phyloP scores from a whole-genome alignment of 225 moss, liverwort and hornwort species.

The Sphagnum tenellum region DNA sequence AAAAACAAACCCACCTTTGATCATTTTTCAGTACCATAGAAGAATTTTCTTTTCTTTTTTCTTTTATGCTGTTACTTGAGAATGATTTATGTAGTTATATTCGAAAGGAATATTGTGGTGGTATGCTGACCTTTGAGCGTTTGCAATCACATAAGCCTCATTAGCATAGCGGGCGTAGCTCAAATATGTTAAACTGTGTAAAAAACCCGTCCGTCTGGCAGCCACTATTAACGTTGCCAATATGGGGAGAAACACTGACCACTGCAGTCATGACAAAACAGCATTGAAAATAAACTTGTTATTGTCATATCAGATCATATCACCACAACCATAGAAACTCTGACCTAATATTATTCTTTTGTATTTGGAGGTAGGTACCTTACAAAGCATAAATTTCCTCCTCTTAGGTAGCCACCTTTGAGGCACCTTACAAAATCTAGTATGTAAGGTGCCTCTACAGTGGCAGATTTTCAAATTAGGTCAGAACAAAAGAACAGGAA shows the following conservation, averaged over 20 bases:
- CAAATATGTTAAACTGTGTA: conserved; percentile 33
- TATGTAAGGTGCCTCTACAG: neutral
- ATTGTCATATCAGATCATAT: neutral
- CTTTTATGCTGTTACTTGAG: neutral
- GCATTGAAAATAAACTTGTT: neutral
- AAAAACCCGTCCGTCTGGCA: conserved; percentile 23
- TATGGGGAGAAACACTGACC: conserved; percentile 61
- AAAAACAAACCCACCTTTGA: neutral
- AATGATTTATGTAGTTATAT: neutral
- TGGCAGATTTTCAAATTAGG: neutral
- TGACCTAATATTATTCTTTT: no score
- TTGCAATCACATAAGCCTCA: conserved; percentile 46
- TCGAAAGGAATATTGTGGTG: no score
- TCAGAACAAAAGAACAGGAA: neutral
- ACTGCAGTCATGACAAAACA: conserved; percentile 14
- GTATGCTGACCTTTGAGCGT: conserved; percentile 26
- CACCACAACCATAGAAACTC: neutral
- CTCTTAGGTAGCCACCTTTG: no score
- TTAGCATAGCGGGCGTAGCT: conserved; percentile 49
- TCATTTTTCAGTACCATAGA: neutral
- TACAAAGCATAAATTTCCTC: no score
- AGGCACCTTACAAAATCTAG: neutral
- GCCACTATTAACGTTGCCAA: conserved; percentile 46
- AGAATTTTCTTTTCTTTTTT: no score
- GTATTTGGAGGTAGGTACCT: neutral